A percentile compares a stretch with the other conserved stretches of the same genome.
Evolutionary conservation across 1,139 yeast genomes (phyloP).

Genomic region (Saccharomycopsis crataegensis): DNA sequence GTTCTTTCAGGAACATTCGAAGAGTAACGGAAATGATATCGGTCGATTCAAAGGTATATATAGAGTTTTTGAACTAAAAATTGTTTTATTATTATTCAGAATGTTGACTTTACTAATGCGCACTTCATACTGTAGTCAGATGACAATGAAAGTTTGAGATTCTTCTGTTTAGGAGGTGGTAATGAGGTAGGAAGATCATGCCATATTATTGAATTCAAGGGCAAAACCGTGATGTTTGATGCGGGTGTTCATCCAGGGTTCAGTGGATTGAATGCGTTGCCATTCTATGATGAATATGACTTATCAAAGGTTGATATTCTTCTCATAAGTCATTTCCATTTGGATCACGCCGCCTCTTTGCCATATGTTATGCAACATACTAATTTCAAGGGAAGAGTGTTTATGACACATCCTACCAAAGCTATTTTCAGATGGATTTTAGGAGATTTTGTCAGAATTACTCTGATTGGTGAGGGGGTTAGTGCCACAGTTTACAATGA

Average conservation of each 20-base stretch:
- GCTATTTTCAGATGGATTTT: conserved; percentile 94
- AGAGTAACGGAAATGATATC: too few relatives aligned
- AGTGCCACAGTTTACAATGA: conserved; percentile 66
- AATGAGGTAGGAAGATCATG: conserved; percentile 97
- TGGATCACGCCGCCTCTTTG: conserved; percentile 95
- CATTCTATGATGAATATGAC: conserved; percentile 93
- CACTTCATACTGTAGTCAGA: not conserved
- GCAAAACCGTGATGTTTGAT: conserved; percentile 91
- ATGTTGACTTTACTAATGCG: too few relatives aligned
- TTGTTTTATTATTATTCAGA: too few relatives aligned
- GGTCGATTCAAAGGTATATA: too few relatives aligned
- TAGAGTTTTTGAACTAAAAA: too few relatives aligned
- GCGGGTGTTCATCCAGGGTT: conserved; percentile 98
- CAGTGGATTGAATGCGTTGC: conserved; percentile 82
- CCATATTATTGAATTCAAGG: conserved; percentile 85
- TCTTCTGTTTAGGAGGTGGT: conserved; percentile 98
- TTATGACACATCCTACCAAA: conserved; percentile 98
- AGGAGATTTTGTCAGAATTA: conserved; percentile 90
- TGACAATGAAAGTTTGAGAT: conserved; percentile 47
- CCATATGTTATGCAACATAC: conserved; percentile 99
- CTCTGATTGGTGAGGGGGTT: conserved; percentile 50
- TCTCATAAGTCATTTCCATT: conserved; percentile 87
- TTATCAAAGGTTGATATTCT: conserved; percentile 78
- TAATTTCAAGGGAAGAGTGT: conserved; percentile 86
- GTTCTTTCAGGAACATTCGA: too few relatives aligned